phyloP scores from a whole-genome alignment of 2,329 filamentous ascomycete species.

The Penicillium expansum region DNA sequence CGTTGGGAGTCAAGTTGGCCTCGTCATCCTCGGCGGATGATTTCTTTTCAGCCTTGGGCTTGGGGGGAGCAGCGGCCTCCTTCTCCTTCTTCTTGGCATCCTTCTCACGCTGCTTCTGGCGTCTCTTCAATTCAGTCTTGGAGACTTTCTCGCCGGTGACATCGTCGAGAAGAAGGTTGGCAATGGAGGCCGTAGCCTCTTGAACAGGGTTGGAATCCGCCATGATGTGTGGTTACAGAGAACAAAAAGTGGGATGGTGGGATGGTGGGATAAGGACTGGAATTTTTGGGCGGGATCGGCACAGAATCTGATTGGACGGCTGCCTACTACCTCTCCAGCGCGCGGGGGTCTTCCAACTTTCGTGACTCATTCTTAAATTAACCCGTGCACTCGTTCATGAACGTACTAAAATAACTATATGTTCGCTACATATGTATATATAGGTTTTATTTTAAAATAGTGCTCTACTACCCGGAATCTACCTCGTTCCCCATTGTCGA shows the following conservation, averaged over 20 bases:
- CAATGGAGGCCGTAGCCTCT: constrained; percentile 51
- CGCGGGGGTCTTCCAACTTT: background rate
- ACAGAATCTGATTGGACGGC: constrained; percentile 27
- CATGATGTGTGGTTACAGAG: constrained; percentile 31
- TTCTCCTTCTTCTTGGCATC: constrained; percentile 88
- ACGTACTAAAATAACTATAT: background rate
- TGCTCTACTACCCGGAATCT: background rate
- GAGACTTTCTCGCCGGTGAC: constrained; percentile 85
- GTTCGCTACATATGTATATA: background rate
- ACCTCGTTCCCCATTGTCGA: background rate
- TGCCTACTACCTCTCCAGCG: background rate
- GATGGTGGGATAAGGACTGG: constrained; percentile 21
- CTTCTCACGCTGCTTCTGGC: constrained; percentile 83
- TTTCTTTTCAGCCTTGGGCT: constrained; percentile 60
- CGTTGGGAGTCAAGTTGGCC: constrained; percentile 70
- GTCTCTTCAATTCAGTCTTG: constrained; percentile 90
- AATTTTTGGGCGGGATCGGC: constrained; percentile 36
- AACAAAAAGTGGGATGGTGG: constrained; percentile 24
- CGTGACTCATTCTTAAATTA: background rate
- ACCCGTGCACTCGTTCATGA: background rate
- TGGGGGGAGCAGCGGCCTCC: constrained; percentile 64
- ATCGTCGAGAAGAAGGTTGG: constrained; percentile 82
- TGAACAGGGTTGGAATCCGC: constrained; percentile 42
- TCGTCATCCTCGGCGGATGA: constrained; percentile 63
- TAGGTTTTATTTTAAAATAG: background rate